A percentile compares a stretch with the other conserved stretches of the same genome.
Evolutionary conservation across 495 filamentous ascomycete species (phyloP).

Genomic region (Penicilliopsis zonata): DNA sequence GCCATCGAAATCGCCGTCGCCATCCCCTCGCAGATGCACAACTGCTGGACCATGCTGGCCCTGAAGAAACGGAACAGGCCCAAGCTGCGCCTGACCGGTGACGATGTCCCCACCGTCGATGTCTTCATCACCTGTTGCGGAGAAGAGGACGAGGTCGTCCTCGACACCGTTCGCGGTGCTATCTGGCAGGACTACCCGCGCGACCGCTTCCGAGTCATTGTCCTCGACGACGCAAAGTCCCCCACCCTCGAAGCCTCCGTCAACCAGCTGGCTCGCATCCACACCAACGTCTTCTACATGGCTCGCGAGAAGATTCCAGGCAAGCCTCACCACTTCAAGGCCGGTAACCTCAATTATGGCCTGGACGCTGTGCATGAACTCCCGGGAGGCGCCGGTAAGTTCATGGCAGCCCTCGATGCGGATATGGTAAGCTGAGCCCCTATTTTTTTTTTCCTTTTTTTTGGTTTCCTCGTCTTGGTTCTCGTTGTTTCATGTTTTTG

Average conservation of each 20-base stretch:
- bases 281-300: slow-evolving; percentile 35
- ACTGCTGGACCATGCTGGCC: slow-evolving; percentile 29
- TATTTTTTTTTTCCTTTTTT: background rate
- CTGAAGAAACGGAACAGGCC: slow-evolving; percentile 25
- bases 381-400: slow-evolving; percentile 30
- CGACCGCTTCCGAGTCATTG: slow-evolving; percentile 34
- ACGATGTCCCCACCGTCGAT: slow-evolving; percentile 36
- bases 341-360: slow-evolving; percentile 41
- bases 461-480: background rate
- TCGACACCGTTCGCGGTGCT: slow-evolving; percentile 40
- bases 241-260: slow-evolving; percentile 19
- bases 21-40: slow-evolving; percentile 29
- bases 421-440: slow-evolving; percentile 39
- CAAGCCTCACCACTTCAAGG: slow-evolving; percentile 41
- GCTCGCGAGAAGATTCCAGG: slow-evolving; percentile 33
- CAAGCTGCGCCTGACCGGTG: slow-evolving; percentile 27
- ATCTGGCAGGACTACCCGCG: slow-evolving; percentile 35
- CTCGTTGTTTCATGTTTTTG: background rate
- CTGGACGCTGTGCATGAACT: slow-evolving; percentile 21
- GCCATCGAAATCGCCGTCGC: slow-evolving; percentile 24
- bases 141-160: slow-evolving; percentile 39
- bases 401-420: slow-evolving; percentile 39
- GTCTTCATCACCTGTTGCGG: slow-evolving; percentile 39
- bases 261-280: slow-evolving; percentile 11
- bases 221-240: slow-evolving; percentile 38